Conservation (phyloP, 495 filamentous ascomycete species). For the Xylaria grammica region DNA sequence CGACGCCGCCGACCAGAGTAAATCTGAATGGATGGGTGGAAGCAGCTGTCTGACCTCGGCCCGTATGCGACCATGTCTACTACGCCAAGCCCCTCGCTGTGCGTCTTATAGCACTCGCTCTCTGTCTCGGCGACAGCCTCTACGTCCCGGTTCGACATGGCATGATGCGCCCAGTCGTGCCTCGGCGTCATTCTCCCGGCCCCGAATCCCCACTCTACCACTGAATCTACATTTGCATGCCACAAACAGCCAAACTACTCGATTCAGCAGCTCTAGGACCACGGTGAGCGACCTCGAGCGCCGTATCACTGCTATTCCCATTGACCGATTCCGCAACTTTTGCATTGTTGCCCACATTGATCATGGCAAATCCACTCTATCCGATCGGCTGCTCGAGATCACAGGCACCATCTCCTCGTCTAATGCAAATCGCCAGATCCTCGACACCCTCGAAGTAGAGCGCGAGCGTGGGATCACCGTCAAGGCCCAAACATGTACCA, state of each 20-base stretch:
- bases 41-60: slow-evolving; percentile 28
- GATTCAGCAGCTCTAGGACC: slow-evolving; percentile 26
- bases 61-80: slow-evolving; percentile 45
- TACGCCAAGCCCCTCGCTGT: slow-evolving; percentile 42
- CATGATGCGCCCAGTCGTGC: not conserved
- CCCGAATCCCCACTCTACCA: too few relatives aligned
- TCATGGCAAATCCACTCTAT: slow-evolving; percentile 96
- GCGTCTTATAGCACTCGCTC: slow-evolving; percentile 41
- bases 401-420: slow-evolving; percentile 86
- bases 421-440: slow-evolving; percentile 89
- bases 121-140: not conserved
- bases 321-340: slow-evolving; percentile 93
- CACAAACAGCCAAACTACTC: too few relatives aligned
- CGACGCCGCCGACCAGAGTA: slow-evolving; percentile 17
- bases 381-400: slow-evolving; percentile 88
- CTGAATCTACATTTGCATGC: too few relatives aligned
- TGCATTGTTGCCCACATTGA: slow-evolving; percentile 99
- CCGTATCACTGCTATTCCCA: slow-evolving; percentile 84
- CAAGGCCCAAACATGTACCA: slow-evolving; percentile 97
- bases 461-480: slow-evolving; percentile 96
- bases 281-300: slow-evolving; percentile 66
- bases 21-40: slow-evolving; percentile 39
- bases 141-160: not conserved
- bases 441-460: slow-evolving; percentile 97
- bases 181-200: too few relatives aligned